A percentile compares a stretch with the other conserved stretches of the same genome.
phyloP scores from a whole-genome alignment of 1,139 yeast species.

The Magnusiomyces clavatus region DNA sequence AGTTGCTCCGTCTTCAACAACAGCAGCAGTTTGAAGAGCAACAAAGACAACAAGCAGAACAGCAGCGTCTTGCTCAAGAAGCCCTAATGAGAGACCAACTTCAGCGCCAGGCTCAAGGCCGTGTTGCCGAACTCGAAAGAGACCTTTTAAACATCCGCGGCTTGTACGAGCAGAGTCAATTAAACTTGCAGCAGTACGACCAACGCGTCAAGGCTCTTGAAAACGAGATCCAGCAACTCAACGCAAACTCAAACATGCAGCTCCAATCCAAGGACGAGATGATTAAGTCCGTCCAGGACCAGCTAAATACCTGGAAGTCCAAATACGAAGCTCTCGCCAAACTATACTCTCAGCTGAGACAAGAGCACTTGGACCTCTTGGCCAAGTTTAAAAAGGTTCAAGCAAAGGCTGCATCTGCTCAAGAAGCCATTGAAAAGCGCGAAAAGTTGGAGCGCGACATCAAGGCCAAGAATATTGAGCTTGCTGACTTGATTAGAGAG shows the following conservation, averaged over 20 bases:
- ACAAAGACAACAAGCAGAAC: constrained; percentile 58
- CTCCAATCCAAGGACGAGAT: constrained; percentile 72
- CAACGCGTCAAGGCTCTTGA: constrained; percentile 78
- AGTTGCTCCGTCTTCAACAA: constrained; percentile 45
- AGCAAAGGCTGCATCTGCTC: constrained; percentile 87
- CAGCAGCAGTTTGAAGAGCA: constrained; percentile 65
- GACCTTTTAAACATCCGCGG: constrained; percentile 69
- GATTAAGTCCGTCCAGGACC: constrained; percentile 62
- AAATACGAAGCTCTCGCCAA: constrained; percentile 89
- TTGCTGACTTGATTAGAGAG: constrained; percentile 84
- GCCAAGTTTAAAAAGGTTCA: constrained; percentile 77
- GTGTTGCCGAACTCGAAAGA: constrained; percentile 75
- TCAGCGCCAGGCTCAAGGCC: constrained; percentile 70
- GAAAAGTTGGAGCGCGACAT: constrained; percentile 79
- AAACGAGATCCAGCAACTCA: constrained; percentile 55
- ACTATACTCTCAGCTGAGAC: constrained; percentile 82
- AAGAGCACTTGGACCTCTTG: constrained; percentile 78
- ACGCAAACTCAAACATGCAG: constrained; percentile 65
- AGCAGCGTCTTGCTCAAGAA: constrained; percentile 71
- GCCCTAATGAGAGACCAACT: constrained; percentile 61
- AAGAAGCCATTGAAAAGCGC: constrained; percentile 79
- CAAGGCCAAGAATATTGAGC: constrained; percentile 77
- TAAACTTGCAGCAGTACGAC: constrained; percentile 80
- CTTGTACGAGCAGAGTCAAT: constrained; percentile 83
- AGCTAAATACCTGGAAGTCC: constrained; percentile 68